These are phyloP conservation scores for Gossypium rotundifolium DNA, from an alignment of 345 rosid species.

Conservation along the genomic window DNA sequence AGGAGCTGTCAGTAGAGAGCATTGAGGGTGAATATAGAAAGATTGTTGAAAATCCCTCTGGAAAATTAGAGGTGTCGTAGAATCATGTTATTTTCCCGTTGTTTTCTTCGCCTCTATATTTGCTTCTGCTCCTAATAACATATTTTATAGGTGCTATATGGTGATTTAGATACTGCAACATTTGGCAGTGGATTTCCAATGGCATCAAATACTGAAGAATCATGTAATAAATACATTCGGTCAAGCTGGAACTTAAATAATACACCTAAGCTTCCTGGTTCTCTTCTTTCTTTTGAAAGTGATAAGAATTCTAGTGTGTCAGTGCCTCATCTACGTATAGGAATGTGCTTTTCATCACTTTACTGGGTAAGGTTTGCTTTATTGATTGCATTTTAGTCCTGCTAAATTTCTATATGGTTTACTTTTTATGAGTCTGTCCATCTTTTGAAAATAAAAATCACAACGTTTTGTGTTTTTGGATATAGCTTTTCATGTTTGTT, in stretches of 20 bases:
- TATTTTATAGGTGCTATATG: constrained; percentile 43
- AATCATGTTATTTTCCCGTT: constrained; percentile 7
- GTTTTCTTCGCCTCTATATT: neutral
- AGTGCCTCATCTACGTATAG: constrained; percentile 53
- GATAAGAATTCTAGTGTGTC: constrained; percentile 26
- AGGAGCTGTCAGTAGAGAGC: constrained; percentile 33
- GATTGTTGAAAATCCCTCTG: constrained; percentile 48
- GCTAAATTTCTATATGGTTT: constrained; percentile 2
- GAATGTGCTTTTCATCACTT: constrained; percentile 55
- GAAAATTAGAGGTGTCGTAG: constrained; percentile 47
- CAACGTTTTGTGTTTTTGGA: neutral
- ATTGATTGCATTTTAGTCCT: constrained; percentile 1
- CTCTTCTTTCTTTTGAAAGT: constrained; percentile 62
- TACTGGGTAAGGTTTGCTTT: constrained; percentile 49
- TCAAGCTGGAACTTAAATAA: constrained; percentile 79
- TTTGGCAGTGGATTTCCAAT: constrained; percentile 76
- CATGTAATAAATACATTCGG: constrained; percentile 24
- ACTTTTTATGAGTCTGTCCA: neutral
- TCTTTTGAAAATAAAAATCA: neutral
- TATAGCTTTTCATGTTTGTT: constrained; percentile 1
- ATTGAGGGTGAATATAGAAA: constrained; percentile 58
- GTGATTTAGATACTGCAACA: constrained; percentile 34
- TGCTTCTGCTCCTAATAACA: neutral
- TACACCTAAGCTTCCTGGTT: constrained; percentile 51
- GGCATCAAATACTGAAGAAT: constrained; percentile 14